phyloP scores from a whole-genome alignment of 2,329 filamentous ascomycete species.

The Didymella lethalis region DNA sequence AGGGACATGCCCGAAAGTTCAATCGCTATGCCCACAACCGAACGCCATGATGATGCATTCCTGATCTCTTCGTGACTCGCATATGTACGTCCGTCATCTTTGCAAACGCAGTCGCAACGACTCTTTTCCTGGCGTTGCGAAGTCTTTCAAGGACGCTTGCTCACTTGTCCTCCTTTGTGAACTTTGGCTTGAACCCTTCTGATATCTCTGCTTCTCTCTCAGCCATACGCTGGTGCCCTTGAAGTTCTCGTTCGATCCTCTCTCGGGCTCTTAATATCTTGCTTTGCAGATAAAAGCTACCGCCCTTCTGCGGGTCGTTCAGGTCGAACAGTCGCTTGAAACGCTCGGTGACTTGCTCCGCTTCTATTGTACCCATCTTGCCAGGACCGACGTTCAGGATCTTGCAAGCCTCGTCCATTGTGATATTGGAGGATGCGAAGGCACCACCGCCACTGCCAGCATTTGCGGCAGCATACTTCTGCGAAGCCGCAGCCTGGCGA shows the following conservation, averaged over 20 bases:
- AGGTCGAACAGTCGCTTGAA: conserved; percentile 96
- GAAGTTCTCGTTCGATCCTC: conserved; percentile 86
- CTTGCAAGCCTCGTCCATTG: conserved; percentile 94
- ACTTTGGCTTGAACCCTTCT: conserved; percentile 92
- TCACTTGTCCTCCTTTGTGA: conserved; percentile 76
- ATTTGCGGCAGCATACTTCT: conserved; percentile 78
- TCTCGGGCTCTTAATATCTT: conserved; percentile 93
- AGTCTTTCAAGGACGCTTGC: neutral
- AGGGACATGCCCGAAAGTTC: conserved; percentile 12
- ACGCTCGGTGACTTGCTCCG: conserved; percentile 80
- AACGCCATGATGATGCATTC: conserved; percentile 37
- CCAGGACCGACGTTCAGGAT: conserved; percentile 96
- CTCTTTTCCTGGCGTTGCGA: neutral
- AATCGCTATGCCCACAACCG: conserved; percentile 33
- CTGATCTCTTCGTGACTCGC: conserved; percentile 4
- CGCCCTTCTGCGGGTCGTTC: conserved; percentile 94
- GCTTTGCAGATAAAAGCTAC: conserved; percentile 98
- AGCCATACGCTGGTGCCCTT: conserved; percentile 73
- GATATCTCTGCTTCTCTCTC: conserved; percentile 79
- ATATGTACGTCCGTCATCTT: neutral
- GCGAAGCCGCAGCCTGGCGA: conserved; percentile 89
- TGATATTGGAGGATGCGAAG: conserved; percentile 75
- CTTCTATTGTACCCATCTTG: conserved; percentile 75
- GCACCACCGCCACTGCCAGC: conserved; percentile 60
- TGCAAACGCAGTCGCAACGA: neutral